A percentile compares a stretch with the other conserved stretches of the same genome.
Conservation (phyloP, 495 filamentous ascomycete genomes). For the Beverwykella pulmonaria region DNA sequence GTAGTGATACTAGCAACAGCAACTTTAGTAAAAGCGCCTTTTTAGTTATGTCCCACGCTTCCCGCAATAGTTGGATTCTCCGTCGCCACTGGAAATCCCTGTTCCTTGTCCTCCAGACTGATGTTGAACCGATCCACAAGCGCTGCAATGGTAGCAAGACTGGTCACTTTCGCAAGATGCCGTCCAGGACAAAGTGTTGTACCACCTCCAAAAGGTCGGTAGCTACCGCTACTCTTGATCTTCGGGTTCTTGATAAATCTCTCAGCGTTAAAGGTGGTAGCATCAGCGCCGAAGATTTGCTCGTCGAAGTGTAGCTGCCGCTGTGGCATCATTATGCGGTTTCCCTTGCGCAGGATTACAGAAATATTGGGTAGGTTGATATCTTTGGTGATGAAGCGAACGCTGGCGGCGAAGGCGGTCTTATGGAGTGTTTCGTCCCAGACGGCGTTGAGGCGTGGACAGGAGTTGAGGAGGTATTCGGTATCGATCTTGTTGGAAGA, state of each 20-base stretch:
- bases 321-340: slow-evolving; percentile 12
- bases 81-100: neutral
- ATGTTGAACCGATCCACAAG: slow-evolving; percentile 5
- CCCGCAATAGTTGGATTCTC: too few species aligned
- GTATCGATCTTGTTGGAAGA: neutral
- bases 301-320: slow-evolving; percentile 11
- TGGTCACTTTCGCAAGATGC: neutral
- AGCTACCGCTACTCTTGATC: neutral
- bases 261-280: neutral
- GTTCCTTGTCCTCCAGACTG: neutral
- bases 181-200: slow-evolving; percentile 1
- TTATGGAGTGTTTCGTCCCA: slow-evolving; percentile 5
- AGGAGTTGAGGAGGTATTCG: neutral
- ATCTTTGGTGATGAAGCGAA: neutral
- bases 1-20: too few species aligned
- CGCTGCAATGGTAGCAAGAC: neutral
- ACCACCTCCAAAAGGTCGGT: slow-evolving; percentile 6
- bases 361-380: too few species aligned
- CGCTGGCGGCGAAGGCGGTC: neutral
- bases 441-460: neutral
- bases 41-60: too few species aligned
- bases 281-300: neutral
- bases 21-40: too few species aligned
- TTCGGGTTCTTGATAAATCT: neutral
- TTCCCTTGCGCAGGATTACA: slow-evolving; percentile 4